A percentile compares a stretch with the other conserved stretches of the same genome.
phyloP scores from a whole-genome alignment of 306 rosid species.

The Nissolia schottii region DNA sequence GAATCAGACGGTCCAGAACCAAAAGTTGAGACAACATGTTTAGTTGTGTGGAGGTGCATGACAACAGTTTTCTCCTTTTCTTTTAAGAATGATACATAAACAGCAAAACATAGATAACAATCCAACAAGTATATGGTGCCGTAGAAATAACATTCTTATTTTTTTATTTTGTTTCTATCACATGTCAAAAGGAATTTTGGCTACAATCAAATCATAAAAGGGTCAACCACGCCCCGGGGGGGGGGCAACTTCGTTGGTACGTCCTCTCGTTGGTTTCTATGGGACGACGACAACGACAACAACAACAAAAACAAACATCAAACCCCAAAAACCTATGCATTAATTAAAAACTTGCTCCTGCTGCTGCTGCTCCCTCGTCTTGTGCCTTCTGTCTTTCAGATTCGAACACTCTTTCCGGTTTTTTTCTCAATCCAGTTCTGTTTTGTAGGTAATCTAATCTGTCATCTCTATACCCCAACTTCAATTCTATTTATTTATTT shows the following conservation, averaged over 20 bases:
- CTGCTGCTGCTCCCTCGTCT: not conserved
- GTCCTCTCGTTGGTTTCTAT: not conserved
- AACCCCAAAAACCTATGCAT: not conserved
- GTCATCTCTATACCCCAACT: not conserved
- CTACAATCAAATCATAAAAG: not conserved
- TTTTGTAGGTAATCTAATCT: not conserved
- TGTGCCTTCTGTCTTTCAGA: not conserved
- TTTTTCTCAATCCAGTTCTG: not conserved
- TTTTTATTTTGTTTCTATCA: too few species aligned
- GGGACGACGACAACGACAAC: not conserved
- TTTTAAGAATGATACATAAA: too few species aligned
- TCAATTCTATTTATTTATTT: not conserved
- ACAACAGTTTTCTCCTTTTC: too few species aligned
- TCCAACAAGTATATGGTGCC: too few species aligned
- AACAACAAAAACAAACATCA: not conserved
- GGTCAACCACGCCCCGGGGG: too few species aligned
- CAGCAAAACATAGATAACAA: too few species aligned
- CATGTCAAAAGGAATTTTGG: not conserved
- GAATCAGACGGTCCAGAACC: too few species aligned
- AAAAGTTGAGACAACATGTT: too few species aligned
- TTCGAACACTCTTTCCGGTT: not conserved
- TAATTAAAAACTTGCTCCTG: not conserved
- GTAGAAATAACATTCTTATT: too few species aligned
- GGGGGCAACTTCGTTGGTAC: constrained; percentile 11
- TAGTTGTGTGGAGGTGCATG: too few species aligned